Evolutionary conservation across 1,139 yeast species (phyloP), one percentile per base, ranked within the genome.

Genomic region (Blastobotrys proliferans): DNA sequence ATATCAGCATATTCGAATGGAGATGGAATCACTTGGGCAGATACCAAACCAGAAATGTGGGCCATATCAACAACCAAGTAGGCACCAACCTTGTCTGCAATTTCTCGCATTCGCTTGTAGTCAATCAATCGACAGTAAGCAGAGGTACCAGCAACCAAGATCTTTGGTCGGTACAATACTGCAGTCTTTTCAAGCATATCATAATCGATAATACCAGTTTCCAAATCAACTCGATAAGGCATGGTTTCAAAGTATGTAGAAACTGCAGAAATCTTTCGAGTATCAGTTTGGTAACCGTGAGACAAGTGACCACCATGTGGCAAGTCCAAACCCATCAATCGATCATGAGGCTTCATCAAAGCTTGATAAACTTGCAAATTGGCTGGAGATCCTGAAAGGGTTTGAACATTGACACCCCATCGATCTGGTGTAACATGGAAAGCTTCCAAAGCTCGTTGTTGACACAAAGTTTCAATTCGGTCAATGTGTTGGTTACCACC

Each of bases 231-330:
- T 62, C 95, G 78, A 73, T 90, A 90, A 29, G 97, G 97, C 95
- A 90, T 87, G 49, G 97, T 88, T 72, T 87, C 94, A 72, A 90
- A 90, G 69, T 90, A 90, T 61, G 87, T 90, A 40, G 97, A 88
- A 51, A 90, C 82, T 58, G 77, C 87, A 16, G 95, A 85, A 56
- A 90, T 88, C 74, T 90, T 90, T 51, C 90, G 77, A 46, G 87
- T 73, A 52, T 83, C 81, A 41, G 95, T 84, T 70, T 88, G 96
- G 71, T 90, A 90, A 50, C 97, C 97, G 64, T 90, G 97, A 38
- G 95, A 85, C 63, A 90, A 77, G 66, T 90, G 97, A 46, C 97
- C 97, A 57, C 97, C 97, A 58, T 90, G 97, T 52, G 97, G 97
- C 61, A 90, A 76, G 64, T 90, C 97, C 58, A 90, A 77, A 50